Evolutionary conservation across 257 asterid genomes (phyloP).

Genomic region (Sherardia arvensis): DNA sequence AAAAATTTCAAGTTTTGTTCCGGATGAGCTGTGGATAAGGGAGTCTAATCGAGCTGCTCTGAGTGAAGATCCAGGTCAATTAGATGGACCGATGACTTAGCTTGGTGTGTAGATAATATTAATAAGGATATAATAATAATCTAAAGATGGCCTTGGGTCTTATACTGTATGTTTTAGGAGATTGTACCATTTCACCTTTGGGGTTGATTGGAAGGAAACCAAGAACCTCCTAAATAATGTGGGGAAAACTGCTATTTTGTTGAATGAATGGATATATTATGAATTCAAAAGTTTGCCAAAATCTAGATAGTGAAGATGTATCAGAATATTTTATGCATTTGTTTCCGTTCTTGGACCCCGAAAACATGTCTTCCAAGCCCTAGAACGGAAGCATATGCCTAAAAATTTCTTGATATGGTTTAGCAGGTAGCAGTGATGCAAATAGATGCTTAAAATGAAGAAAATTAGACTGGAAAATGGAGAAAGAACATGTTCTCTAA

Average conservation of each 20-base stretch:
- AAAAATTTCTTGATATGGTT: not conserved
- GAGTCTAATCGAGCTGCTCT: constrained; percentile 2
- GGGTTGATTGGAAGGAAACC: constrained; percentile 14
- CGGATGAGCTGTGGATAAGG: constrained; percentile 9
- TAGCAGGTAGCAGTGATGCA: not conserved
- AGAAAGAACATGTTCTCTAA: not conserved
- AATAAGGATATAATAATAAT: constrained; percentile 18
- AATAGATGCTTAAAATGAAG: not conserved
- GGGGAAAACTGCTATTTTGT: not conserved
- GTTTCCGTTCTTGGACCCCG: not conserved
- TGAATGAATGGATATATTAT: constrained; percentile 9
- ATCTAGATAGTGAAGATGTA: not conserved
- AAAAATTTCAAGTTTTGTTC: constrained; percentile 16
- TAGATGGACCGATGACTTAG: constrained; percentile 18
- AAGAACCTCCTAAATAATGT: constrained; percentile 24
- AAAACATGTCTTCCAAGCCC: not conserved
- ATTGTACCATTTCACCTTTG: constrained; percentile 9
- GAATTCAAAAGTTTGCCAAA: not conserved
- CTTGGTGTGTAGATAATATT: constrained; percentile 38
- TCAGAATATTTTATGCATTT: not conserved
- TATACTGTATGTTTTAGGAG: constrained; percentile 19
- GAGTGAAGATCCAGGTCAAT: constrained; percentile 9
- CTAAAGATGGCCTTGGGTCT: constrained; percentile 6
- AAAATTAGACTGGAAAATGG: not conserved
- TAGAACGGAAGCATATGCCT: not conserved